Percentiles rank a stretch among this genome's conserved stretches.
These are phyloP conservation scores for Citrus maxima DNA, from an alignment of 345 rosid genomes.

Conservation along the genomic window DNA sequence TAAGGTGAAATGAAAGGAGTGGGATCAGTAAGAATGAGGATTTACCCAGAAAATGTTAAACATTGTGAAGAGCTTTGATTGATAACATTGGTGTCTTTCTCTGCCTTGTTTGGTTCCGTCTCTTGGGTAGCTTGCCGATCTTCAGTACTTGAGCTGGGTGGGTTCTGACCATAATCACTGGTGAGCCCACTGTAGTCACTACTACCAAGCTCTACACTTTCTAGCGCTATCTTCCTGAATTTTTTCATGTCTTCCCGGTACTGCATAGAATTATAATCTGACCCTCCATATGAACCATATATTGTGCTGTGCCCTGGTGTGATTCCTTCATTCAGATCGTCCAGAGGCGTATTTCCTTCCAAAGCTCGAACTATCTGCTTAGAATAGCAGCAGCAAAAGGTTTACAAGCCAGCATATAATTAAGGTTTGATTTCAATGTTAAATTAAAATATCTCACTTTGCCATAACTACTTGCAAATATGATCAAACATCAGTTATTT, in stretches of 20 bases:
- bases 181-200: constrained; percentile 52
- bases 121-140: constrained; percentile 47
- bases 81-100: constrained; percentile 19
- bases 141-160: constrained; percentile 65
- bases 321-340: constrained; percentile 57
- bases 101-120: constrained; percentile 30
- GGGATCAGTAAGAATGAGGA: constrained; percentile 1
- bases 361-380: constrained; percentile 77
- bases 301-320: constrained; percentile 46
- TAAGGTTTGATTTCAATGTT: neutral
- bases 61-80: constrained; percentile 4
- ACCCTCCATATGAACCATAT: constrained; percentile 46
- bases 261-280: constrained; percentile 60
- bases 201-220: constrained; percentile 53
- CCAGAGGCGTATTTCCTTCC: constrained; percentile 67
- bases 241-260: constrained; percentile 67
- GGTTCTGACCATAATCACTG: constrained; percentile 45
- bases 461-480: neutral
- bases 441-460: neutral
- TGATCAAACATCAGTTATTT: neutral
- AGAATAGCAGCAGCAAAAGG: neutral
- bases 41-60: neutral
- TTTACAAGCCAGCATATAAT: neutral
- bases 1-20: neutral
- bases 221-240: constrained; percentile 66